These are phyloP conservation scores for Nicotiana tomentosiformis DNA, from an alignment of 257 asterid species.

Conservation along the genomic window DNA sequence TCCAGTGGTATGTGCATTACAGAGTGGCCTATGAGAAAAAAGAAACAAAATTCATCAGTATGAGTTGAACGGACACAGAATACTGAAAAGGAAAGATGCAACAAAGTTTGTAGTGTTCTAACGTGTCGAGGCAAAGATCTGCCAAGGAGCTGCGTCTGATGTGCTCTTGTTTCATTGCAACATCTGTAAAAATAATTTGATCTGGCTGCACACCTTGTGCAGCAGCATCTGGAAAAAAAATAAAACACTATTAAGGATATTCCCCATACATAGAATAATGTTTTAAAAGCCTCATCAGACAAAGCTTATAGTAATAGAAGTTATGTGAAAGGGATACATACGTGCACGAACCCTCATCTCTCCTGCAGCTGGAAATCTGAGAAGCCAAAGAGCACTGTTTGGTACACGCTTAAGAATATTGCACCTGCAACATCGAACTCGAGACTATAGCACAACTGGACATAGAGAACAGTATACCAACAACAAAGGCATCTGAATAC, in stretches of 20 bases:
- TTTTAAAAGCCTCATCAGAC: neutral
- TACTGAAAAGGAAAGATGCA: constrained; percentile 13
- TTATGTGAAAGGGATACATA: constrained; percentile 25
- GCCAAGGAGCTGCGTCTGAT: constrained; percentile 93
- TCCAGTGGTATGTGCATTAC: constrained; percentile 99
- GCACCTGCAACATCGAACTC: constrained; percentile 56
- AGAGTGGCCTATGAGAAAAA: constrained; percentile 62
- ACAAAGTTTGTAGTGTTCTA: constrained; percentile 14
- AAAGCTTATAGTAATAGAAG: neutral
- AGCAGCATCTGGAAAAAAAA: constrained; percentile 64
- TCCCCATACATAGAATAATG: neutral
- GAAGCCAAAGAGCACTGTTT: constrained; percentile 97
- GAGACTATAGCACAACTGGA: neutral
- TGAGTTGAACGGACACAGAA: neutral
- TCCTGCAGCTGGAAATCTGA: constrained; percentile 96
- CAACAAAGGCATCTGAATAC: neutral
- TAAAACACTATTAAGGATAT: neutral
- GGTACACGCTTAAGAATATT: constrained; percentile 96
- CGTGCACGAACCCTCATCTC: constrained; percentile 91
- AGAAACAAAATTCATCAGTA: neutral
- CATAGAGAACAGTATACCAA: neutral
- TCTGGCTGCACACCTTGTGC: constrained; percentile 95
- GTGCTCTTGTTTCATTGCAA: constrained; percentile 98
- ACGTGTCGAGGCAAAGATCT: constrained; percentile 94
- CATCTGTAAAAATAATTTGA: constrained; percentile 92